Base-by-base conservation (phyloP, 306 rosid species). In the Gynostemma pentaphyllum region DNA sequence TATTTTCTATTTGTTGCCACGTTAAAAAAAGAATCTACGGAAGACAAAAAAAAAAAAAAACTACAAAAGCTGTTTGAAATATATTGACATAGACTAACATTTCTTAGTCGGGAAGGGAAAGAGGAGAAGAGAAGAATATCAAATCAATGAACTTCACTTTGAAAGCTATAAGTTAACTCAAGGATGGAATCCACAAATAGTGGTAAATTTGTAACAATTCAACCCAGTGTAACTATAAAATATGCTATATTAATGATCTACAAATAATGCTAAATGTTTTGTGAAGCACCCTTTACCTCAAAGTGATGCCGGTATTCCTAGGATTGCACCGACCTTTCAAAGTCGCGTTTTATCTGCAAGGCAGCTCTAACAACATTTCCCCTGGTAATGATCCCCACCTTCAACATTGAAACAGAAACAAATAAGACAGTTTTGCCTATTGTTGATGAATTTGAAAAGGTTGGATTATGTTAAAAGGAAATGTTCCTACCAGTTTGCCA, bases 301-400 rank as follows among this genome's bases (percentile, higher is more conserved):
- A 16, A 23, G 48, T 4, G 8, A 7, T 13, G 13, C 48, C 48
- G 11, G 45, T 5, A 44, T 39, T 69, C 30, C 62, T 22, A 14
- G 28, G 42, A 72, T 74, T 70, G 67, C 2, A 62, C 9, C 46
- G 61, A 59, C 30, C 71, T 70, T 42, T 79, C 75, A 60, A 64
- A 64, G 0, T 82, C 80, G 0, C 86, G 90, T 75, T 92, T 88
- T 65, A 89, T 80, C 70, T 80, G 83, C 55, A 92, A 81, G 21
- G 98, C 96, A 50, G 96, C 98, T 77, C 79, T 82, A 40, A 92
- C 96, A 34, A 92, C 88, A 64, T 85, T 80, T 47, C 98, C 96
- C 75, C 98, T 78, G 13, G 98, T 84, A 44, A 92, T 80, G 59
- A 92, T 81, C 30, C 95, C 98, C 79, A 84, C 96, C 99, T 91